Evolutionary conservation across 1,284 basidiomycete species (phyloP), one percentile per base, ranked within the genome.

Genomic region (Sporisorium reilianum): DNA sequence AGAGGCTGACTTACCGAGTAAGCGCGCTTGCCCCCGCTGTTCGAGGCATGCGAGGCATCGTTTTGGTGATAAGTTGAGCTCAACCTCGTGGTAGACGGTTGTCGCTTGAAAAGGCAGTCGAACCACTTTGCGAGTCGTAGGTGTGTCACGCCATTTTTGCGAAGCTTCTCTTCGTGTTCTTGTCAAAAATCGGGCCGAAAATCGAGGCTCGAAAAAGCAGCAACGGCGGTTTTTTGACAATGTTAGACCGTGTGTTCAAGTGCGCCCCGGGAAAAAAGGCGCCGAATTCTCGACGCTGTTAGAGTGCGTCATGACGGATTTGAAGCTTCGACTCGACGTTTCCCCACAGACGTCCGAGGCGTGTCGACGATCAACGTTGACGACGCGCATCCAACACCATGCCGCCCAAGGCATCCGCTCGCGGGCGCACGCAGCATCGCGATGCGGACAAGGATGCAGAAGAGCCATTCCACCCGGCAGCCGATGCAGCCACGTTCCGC

Each of bases 401-500:
- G 67, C 67, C 67, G 32, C 62, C 67, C 22, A 70, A 70, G 34
- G 38, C 42, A 36, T 62, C 65, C 4, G 50, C 54, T 6, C 61
- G 67, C 5, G 67, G 67, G 0, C 67, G 67, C 9, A 52, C 61
- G 18, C 67, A 64, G 34, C 67, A 70, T 6, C 60, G 66, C 25
- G 56, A 63, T 7, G 52, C 61, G 50, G 58, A 71, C 16, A 61
- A 68, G 34, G 59, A 61, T 16, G 16, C 26, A 12, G 63, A 66
- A 2, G 63, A 63, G 32, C 65, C 77, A 1, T 78, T 73, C 55
- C 45, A 57, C 22, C 92, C 92, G 0, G 85, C 89, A 12, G 88
- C 89, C 69, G 92, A 93, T 84, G 87, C 88, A 51, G 87, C 90
- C 18, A 95, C 93, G 0, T 94, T 93, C 84, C 89, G 92, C 49